phyloP scores from a whole-genome alignment of 169 alveolate genomes.

The Plasmodium knowlesi region DNA sequence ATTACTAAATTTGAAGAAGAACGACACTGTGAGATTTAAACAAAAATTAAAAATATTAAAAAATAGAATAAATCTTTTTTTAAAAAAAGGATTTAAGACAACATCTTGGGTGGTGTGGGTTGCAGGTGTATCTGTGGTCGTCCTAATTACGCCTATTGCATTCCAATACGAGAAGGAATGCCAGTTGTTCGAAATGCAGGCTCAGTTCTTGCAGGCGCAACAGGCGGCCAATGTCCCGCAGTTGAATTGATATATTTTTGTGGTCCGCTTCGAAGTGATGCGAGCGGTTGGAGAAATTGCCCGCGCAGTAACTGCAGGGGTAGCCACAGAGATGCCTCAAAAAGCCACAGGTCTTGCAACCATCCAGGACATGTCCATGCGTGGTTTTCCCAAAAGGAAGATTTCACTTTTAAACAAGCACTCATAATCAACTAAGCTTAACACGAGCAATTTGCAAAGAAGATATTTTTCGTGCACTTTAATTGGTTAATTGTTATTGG shows the following conservation, averaged over 20 bases:
- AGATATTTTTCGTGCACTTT: neutral
- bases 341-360: neutral
- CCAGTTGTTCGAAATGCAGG: conserved; percentile 85
- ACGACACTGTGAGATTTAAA: conserved; percentile 9
- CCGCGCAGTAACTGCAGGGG: neutral
- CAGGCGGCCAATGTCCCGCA: conserved; percentile 85
- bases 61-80: conserved; percentile 29
- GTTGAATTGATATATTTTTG: conserved; percentile 69
- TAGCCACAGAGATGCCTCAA: neutral
- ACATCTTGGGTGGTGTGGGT: conserved; percentile 86
- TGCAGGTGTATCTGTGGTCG: conserved; percentile 84
- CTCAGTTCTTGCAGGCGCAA: conserved; percentile 84
- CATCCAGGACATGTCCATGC: neutral
- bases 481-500: neutral
- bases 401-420: neutral
- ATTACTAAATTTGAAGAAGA: conserved; percentile 1
- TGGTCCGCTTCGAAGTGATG: neutral
- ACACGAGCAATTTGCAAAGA: neutral
- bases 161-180: conserved; percentile 87
- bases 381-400: neutral
- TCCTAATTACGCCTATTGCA: conserved; percentile 84
- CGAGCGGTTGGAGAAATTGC: neutral
- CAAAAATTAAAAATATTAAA: conserved; percentile 22
- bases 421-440: neutral
- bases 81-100: conserved; percentile 72